Conservation (phyloP, 2,329 filamentous ascomycete genomes). For the Cladosporium sp. region DNA sequence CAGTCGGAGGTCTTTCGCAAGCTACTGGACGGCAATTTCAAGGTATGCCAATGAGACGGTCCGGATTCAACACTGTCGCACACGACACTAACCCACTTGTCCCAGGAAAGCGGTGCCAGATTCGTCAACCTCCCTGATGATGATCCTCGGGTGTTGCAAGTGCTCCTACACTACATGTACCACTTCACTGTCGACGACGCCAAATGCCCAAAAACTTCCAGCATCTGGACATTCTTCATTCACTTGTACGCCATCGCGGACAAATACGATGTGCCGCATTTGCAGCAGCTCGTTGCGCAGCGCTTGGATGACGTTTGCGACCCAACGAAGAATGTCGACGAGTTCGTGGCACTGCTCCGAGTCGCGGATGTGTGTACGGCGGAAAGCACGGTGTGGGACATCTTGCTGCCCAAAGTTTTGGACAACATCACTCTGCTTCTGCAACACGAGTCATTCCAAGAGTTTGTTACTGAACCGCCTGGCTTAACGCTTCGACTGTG, state of each 20-base stretch:
- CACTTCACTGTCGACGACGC: conserved; percentile 18
- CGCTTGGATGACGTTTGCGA: conserved; percentile 14
- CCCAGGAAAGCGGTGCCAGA: conserved; percentile 31
- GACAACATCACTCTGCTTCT: conserved; percentile 20
- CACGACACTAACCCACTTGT: conserved; percentile 44
- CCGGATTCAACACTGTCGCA: conserved; percentile 4
- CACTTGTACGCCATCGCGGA: conserved; percentile 44
- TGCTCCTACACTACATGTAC: conserved; percentile 27
- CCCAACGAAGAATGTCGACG: conserved; percentile 5
- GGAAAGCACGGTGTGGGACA: conserved; percentile 21
- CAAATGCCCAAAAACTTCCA: not conserved
- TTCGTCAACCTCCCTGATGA: conserved; percentile 57
- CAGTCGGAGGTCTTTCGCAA: conserved; percentile 46
- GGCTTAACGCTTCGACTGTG: not conserved
- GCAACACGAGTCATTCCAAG: conserved; percentile 7
- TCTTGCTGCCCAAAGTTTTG: conserved; percentile 22
- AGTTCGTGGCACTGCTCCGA: conserved; percentile 20
- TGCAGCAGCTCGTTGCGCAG: conserved; percentile 23
- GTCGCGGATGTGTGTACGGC: conserved; percentile 21
- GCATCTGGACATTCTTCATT: conserved; percentile 22
- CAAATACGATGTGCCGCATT: conserved; percentile 38
- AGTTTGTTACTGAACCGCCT: not conserved
- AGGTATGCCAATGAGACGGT: conserved; percentile 30
- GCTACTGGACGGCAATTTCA: conserved; percentile 33
- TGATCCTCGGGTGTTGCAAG: conserved; percentile 57